A percentile compares a stretch with the other conserved stretches of the same genome.
These are phyloP conservation scores for Heracleum sosnowskyi DNA, from an alignment of 129 eudicot genomes.

Conservation along the genomic window DNA sequence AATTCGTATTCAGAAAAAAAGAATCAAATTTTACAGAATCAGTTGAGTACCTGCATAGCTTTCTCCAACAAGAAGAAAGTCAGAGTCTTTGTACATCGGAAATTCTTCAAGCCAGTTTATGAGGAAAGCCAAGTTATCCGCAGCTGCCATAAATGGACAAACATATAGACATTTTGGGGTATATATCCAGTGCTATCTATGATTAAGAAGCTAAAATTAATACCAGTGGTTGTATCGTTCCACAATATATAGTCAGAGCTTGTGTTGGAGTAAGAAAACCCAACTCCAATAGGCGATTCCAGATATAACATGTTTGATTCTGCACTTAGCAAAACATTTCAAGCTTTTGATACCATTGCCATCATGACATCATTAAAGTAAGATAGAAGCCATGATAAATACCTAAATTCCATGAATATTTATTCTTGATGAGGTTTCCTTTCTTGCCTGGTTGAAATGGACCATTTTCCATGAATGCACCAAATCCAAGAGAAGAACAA, in stretches of 20 bases:
- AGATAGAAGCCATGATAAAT: not conserved
- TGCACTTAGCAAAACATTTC: not conserved
- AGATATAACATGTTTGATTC: slow-evolving; percentile 36
- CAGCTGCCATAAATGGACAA: slow-evolving; percentile 13
- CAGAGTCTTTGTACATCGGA: slow-evolving; percentile 28
- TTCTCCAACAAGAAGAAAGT: slow-evolving; percentile 33
- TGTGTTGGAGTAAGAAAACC: slow-evolving; percentile 34
- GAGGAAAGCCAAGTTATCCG: slow-evolving; percentile 30
- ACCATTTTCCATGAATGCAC: slow-evolving; percentile 57
- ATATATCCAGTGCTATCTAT: not conserved
- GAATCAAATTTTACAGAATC: not conserved
- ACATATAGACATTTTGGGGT: not conserved
- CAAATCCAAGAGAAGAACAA: slow-evolving; percentile 55
- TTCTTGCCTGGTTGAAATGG: slow-evolving; percentile 41
- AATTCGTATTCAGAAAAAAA: too few relatives aligned
- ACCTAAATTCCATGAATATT: slow-evolving; percentile 49
- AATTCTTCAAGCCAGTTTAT: slow-evolving; percentile 31
- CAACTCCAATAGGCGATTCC: slow-evolving; percentile 38
- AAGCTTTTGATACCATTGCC: not conserved
- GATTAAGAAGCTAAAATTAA: too few relatives aligned
- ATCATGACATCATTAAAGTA: not conserved
- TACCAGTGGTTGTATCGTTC: slow-evolving; percentile 38
- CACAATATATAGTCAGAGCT: slow-evolving; percentile 21
- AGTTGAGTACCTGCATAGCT: slow-evolving; percentile 33
- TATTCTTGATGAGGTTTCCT: slow-evolving; percentile 21